Percentiles rank a stretch among this genome's conserved stretches.
These are phyloP conservation scores for Sporopachydermia lactativora DNA, from an alignment of 805 yeast species.

Conservation along the genomic window DNA sequence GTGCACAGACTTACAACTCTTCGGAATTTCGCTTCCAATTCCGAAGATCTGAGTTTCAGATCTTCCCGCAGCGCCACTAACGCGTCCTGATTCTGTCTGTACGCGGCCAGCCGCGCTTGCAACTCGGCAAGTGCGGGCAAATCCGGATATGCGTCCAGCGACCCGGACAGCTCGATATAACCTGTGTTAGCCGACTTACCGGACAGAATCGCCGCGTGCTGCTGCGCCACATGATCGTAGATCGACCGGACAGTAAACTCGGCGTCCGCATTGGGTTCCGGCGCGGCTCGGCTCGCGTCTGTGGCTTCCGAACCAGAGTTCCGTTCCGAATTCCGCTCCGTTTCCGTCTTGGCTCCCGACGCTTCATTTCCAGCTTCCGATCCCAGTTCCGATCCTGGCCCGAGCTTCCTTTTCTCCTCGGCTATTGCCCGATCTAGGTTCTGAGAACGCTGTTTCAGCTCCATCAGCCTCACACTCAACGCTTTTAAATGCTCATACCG, in stretches of 20 bases:
- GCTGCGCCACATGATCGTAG: conserved; percentile 35
- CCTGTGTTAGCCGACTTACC: conserved; percentile 19
- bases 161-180: conserved; percentile 3
- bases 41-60: conserved; percentile 38
- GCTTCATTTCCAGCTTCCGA: conserved; percentile 43
- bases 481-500: conserved; percentile 39
- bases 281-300: conserved; percentile 2
- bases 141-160: conserved; percentile 7
- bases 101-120: conserved; percentile 71
- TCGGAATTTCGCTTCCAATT: conserved; percentile 64
- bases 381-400: conserved; percentile 19
- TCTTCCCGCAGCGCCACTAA: conserved; percentile 37
- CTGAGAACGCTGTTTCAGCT: conserved; percentile 37
- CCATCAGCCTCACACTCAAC: conserved; percentile 28
- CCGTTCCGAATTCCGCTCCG: conserved; percentile 8
- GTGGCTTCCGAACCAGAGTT: conserved; percentile 2
- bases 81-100: conserved; percentile 49
- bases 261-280: conserved; percentile 56
- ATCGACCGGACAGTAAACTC: conserved; percentile 66
- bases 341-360: conserved; percentile 2
- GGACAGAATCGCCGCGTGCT: conserved; percentile 17
- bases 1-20: conserved; percentile 83
- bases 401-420: conserved; percentile 41
- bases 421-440: conserved; percentile 49
- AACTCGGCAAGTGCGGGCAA: conserved; percentile 39